phyloP scores from a whole-genome alignment of 1,284 basidiomycete species.

The Moesziomyces sp. region DNA sequence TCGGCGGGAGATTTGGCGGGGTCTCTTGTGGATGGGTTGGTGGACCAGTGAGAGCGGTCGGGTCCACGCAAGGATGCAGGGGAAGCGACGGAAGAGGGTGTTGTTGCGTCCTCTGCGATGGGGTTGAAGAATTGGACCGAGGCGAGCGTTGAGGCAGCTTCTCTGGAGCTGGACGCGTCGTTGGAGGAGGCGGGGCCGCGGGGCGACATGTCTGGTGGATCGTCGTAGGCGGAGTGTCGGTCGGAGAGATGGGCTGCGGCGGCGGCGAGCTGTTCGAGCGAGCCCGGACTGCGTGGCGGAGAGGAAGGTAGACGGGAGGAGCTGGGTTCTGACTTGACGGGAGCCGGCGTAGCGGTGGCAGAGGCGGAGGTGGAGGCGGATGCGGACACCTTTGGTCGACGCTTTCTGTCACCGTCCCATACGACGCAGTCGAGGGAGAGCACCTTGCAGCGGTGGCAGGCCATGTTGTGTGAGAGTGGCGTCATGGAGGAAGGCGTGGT shows the following conservation, averaged over 20 bases:
- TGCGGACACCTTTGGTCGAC: constrained; percentile 25
- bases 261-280: constrained; percentile 43
- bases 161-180: constrained; percentile 22
- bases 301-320: constrained; percentile 21
- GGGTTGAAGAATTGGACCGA: constrained; percentile 52
- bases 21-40: background rate
- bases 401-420: constrained; percentile 56
- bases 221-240: constrained; percentile 21
- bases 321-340: constrained; percentile 19
- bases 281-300: constrained; percentile 35
- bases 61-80: constrained; percentile 6
- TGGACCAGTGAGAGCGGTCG: constrained; percentile 9
- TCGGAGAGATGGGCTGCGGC: constrained; percentile 44
- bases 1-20: constrained; percentile 3
- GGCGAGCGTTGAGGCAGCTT: constrained; percentile 34
- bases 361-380: background rate
- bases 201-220: constrained; percentile 23
- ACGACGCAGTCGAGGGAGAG: constrained; percentile 52
- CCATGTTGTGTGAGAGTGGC: constrained; percentile 23
- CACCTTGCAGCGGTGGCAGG: constrained; percentile 52
- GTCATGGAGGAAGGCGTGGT: constrained; percentile 45
- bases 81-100: constrained; percentile 16
- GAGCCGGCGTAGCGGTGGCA: background rate
- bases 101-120: constrained; percentile 8
- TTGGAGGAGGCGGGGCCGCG: constrained; percentile 19